These are phyloP conservation scores for Zygosaccharomyces pseudobailii DNA, from an alignment of 1,139 yeast genomes.

Conservation along the genomic window DNA sequence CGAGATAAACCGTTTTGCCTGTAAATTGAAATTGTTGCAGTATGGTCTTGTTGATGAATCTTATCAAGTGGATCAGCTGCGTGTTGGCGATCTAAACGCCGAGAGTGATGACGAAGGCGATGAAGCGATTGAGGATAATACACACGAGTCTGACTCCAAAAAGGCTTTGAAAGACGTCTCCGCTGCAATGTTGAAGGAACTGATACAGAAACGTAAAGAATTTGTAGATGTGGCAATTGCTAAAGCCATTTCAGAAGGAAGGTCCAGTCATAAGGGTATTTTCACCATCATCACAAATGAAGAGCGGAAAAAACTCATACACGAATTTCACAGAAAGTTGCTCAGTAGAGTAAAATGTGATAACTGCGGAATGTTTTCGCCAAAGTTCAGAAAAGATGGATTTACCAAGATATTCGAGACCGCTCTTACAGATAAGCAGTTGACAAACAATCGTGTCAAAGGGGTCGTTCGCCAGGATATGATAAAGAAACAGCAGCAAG, in stretches of 20 bases:
- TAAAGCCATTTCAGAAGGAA: conserved; percentile 73
- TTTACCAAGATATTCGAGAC: conserved; percentile 88
- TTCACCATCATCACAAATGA: conserved; percentile 81
- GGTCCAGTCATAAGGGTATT: conserved; percentile 61
- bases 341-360: conserved; percentile 83
- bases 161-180: conserved; percentile 38
- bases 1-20: conserved; percentile 71
- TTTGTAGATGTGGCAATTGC: conserved; percentile 70
- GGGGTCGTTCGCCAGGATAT: conserved; percentile 73
- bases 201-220: conserved; percentile 56
- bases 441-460: conserved; percentile 73
- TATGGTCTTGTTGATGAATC: conserved; percentile 83
- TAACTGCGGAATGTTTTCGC: conserved; percentile 93
- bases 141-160: conserved; percentile 11
- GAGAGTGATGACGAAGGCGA: conserved; percentile 36
- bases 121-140: conserved; percentile 37
- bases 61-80: conserved; percentile 62
- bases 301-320: conserved; percentile 74
- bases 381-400: conserved; percentile 92
- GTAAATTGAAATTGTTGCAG: conserved; percentile 78
- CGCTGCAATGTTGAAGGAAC: conserved; percentile 37
- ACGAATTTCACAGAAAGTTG: conserved; percentile 68
- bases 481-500: conserved; percentile 42
- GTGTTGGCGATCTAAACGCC: conserved; percentile 34
- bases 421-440: conserved; percentile 75